These are phyloP conservation scores for Alectoria sarmentosa DNA, from an alignment of 495 filamentous ascomycete genomes.

Conservation along the genomic window DNA sequence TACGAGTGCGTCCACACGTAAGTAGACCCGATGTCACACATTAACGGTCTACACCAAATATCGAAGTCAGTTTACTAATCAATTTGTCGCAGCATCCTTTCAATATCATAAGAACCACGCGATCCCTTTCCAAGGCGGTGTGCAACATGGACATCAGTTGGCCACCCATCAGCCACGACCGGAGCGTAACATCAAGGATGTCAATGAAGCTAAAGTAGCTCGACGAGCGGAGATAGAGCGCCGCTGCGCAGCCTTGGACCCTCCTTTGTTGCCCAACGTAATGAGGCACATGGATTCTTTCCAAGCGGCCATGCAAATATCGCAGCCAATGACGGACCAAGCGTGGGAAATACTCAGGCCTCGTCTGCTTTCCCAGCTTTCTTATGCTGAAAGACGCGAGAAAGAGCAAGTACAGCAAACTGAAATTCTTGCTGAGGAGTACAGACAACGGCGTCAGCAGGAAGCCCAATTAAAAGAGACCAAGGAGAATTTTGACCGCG, in stretches of 20 bases:
- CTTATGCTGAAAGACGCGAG: constrained; percentile 50
- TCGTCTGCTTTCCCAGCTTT: constrained; percentile 55
- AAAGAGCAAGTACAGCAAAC: constrained; percentile 36
- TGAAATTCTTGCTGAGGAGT: constrained; percentile 38
- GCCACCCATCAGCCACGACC: constrained; percentile 24
- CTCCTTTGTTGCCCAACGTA: constrained; percentile 51
- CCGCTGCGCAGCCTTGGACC: constrained; percentile 52
- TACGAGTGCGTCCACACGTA: constrained; percentile 13
- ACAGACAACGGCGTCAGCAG: constrained; percentile 36
- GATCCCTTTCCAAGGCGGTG: neutral
- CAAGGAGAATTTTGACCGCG: constrained; percentile 52
- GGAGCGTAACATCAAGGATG: constrained; percentile 38
- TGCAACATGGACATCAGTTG: constrained; percentile 8
- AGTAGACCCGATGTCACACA: constrained; percentile 2
- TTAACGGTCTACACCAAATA: neutral
- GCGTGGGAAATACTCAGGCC: constrained; percentile 60
- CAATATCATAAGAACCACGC: constrained; percentile 11
- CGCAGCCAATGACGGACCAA: constrained; percentile 52
- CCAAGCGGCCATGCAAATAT: constrained; percentile 60
- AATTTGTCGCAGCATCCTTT: constrained; percentile 12
- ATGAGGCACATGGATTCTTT: constrained; percentile 62
- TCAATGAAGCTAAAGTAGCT: constrained; percentile 50
- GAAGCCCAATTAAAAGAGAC: constrained; percentile 46
- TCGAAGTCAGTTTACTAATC: constrained; percentile 5
- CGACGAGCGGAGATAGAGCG: constrained; percentile 61